Conservation (phyloP, 164 flowering plant genomes). For the Malania oleifera region DNA sequence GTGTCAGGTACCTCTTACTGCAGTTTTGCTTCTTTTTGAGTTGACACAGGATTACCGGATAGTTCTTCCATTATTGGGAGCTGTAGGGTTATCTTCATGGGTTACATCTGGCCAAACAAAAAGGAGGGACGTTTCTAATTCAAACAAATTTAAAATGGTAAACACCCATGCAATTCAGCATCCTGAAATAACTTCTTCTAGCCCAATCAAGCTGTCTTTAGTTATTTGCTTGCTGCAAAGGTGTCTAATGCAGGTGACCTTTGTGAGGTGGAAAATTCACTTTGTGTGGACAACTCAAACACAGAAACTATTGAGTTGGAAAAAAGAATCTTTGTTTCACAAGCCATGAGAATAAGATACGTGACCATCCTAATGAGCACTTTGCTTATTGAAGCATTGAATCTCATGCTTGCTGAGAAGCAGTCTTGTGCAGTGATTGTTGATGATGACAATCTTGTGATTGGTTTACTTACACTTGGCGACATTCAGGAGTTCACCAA, state of each 20-base stretch:
- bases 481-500: slow-evolving; percentile 64
- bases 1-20: slow-evolving; percentile 90
- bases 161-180: slow-evolving; percentile 12
- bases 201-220: slow-evolving; percentile 13
- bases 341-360: slow-evolving; percentile 79
- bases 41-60: slow-evolving; percentile 90
- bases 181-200: slow-evolving; percentile 19
- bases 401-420: slow-evolving; percentile 72
- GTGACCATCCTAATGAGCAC: slow-evolving; percentile 53
- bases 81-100: slow-evolving; percentile 90
- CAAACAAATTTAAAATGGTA: slow-evolving; percentile 14
- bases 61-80: slow-evolving; percentile 85
- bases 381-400: slow-evolving; percentile 53
- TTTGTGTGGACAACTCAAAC: slow-evolving; percentile 47
- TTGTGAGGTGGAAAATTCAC: slow-evolving; percentile 75
- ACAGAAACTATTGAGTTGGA: slow-evolving; percentile 28
- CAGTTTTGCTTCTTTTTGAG: slow-evolving; percentile 89
- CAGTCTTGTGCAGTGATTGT: slow-evolving; percentile 79
- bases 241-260: slow-evolving; percentile 32
- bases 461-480: slow-evolving; percentile 58
- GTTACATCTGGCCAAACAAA: slow-evolving; percentile 61
- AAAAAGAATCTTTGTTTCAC: slow-evolving; percentile 55
- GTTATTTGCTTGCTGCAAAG: slow-evolving; percentile 13
- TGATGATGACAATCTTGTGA: slow-evolving; percentile 36
- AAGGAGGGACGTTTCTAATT: slow-evolving; percentile 26